These are phyloP conservation scores for Vachellia pachyceras DNA, from an alignment of 306 rosid genomes.

Conservation along the genomic window DNA sequence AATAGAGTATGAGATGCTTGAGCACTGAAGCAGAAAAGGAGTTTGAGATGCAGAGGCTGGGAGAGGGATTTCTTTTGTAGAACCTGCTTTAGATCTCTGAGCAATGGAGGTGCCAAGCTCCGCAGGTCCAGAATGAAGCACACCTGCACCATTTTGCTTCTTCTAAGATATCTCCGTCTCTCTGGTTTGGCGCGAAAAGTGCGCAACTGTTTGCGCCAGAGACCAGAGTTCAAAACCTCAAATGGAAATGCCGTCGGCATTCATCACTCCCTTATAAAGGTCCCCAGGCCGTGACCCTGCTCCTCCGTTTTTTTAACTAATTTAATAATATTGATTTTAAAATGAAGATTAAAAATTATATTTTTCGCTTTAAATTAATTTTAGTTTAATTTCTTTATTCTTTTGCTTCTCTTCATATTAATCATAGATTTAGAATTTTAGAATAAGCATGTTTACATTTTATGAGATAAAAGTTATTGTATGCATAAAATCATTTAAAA, in stretches of 20 bases:
- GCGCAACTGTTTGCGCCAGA: background rate
- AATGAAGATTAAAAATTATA: too few species aligned
- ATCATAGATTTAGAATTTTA: too few species aligned
- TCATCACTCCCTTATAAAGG: background rate
- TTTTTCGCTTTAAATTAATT: too few species aligned
- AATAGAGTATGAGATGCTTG: background rate
- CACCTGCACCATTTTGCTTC: conserved; percentile 63
- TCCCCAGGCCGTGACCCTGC: background rate
- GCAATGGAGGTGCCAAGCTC: conserved; percentile 67
- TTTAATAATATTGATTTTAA: too few species aligned
- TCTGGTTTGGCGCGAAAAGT: conserved; percentile 49
- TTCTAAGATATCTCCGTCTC: conserved; percentile 16
- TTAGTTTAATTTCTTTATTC: too few species aligned
- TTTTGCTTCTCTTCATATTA: too few species aligned
- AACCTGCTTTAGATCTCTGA: conserved; percentile 64
- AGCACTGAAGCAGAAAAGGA: background rate
- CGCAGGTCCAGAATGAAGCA: conserved; percentile 76
- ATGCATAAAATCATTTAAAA: too few species aligned
- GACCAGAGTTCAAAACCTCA: conserved; percentile 40
- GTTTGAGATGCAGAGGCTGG: background rate
- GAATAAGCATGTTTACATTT: too few species aligned
- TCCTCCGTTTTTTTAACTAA: too few species aligned
- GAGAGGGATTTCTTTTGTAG: conserved; percentile 6
- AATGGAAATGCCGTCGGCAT: background rate
- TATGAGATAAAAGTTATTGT: too few species aligned